Percentiles rank a stretch among this genome's conserved stretches.
Conservation (phyloP, 1,284 basidiomycete species). For the Papiliotrema flavescens region DNA sequence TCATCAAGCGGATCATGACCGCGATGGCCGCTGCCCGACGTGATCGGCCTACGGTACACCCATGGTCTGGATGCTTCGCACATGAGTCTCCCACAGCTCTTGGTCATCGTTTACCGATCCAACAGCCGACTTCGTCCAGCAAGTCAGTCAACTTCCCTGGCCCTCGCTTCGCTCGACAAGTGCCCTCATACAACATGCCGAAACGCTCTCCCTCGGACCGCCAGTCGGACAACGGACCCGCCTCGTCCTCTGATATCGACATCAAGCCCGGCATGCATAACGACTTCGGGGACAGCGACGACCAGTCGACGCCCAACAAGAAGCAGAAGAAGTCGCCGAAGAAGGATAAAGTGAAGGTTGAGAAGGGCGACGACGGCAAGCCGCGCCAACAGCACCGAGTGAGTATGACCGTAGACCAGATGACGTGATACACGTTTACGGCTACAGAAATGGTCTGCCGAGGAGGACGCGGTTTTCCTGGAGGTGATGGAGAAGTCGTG, state of each 20-base stretch:
- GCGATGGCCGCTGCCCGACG: no score
- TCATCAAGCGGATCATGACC: no score
- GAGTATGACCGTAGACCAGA: not conserved
- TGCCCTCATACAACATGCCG: not conserved
- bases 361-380: not conserved
- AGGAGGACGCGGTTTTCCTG: conserved; percentile 24
- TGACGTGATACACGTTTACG: not conserved
- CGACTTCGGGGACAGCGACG: not conserved
- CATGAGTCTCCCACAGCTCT: no score
- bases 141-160: not conserved
- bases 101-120: no score
- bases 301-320: conserved; percentile 5
- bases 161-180: not conserved
- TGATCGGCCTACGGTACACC: no score
- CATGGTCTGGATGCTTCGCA: no score
- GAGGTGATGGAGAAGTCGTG: conserved; percentile 14
- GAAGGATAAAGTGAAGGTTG: not conserved
- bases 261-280: not conserved
- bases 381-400: not conserved
- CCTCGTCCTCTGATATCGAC: not conserved
- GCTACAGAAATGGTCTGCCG: conserved; percentile 17
- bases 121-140: not conserved
- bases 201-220: conserved; percentile 9
- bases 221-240: not conserved
- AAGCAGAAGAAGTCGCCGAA: not conserved